Base-by-base conservation (phyloP, 2,329 filamentous ascomycete genomes). In the Colletotrichum somersetense region DNA sequence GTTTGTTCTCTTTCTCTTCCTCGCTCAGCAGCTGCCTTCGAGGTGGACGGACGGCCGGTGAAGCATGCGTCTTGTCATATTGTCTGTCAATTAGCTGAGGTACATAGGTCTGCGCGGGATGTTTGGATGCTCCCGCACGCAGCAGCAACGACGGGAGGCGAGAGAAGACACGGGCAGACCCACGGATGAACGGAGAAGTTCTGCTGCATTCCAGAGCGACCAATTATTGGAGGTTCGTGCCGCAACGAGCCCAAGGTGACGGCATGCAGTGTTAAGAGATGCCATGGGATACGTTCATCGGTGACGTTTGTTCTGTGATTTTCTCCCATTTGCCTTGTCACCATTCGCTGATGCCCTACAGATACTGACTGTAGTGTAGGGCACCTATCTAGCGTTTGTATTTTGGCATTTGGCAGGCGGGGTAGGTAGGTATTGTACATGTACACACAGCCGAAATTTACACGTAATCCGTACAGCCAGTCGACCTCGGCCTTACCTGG, bases 171-270 rank as follows among this genome's bases (percentile, higher is more conserved):
- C 35, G 44, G 23, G 20, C n/a, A 55, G 18, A 42, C 11, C 23
- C 40, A 30, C 33, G 50, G 50, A 40, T 63, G 58, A 63, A 63
- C 8, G n/a, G 33, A 50, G 50, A 52, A 57, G 33, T 55, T 30
- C 53, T 38, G 38, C 53, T 44, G 59, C 38, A 59, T 70, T 58
- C 62, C 53, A 58, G 52, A 38, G 20, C 66, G 62, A 30, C 18
- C 55, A 52, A 71, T 33, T 33, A 42, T 35, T 52, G 16, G 38
- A n/a, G 23, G 23, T n/a, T 6, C 14, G 48, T 58, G 33, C 56
- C 40, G 23, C 42, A 71, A 71, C 46, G 23, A 56, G 67, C 38
- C 55, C 18, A 35, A 14, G 23, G 57, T 71, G 56, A 71, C 63
- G 67, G 40, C 48, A 67, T 67, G 16, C 30, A 55, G 56, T 5